Base-by-base conservation (phyloP, 768 basidiomycete species). In the Amanita exitialis region DNA sequence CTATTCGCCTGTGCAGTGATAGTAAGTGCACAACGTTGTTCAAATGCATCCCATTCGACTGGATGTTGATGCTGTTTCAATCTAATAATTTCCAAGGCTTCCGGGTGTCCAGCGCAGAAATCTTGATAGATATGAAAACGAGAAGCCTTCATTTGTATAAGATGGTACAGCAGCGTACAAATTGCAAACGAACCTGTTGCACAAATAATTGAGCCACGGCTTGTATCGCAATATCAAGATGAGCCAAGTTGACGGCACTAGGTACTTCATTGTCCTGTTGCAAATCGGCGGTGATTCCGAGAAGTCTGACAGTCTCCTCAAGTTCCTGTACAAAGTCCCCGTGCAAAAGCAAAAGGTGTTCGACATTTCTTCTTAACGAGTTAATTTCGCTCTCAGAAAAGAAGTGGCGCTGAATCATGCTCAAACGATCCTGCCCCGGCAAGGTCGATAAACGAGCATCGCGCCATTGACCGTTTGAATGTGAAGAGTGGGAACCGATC, bases 21-120 rank as follows among this genome's bases (percentile, higher is more conserved):
- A 56, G 81, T 70, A 5, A 68, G 62, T 1, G 82, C 77, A 59
- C 91, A 96, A 12, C 77, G 80, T 42, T 82, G 78, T 60, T 97
- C 94, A 59, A 84, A 96, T 7, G 77, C 73, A 18, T 86, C 84
- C 84, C 93, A 94, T 61, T 94, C 90, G 0, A 71, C 53, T 1
- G 81, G 74, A 55, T 80, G 73, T 48, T 80, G 80, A 32, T 78
- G 71, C 35, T 80, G 77, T 16, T 82, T 74, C 46, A 75, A 77
- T 53, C 85, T 80, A 0, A 95, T 71, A 20, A 90, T 63, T 54
- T 86, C 80, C 51, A 86, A 70, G 0, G 92, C 93, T 57, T 88
- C 85, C 46, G 80, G 77, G 60, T 97, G 94, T 0, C 83, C 83
- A 0, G 90, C 79, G 61, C 95, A 98, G 60, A 92, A 97, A 10